Conservation (phyloP, 2,329 filamentous ascomycete genomes). For the Talaromyces sp. region DNA sequence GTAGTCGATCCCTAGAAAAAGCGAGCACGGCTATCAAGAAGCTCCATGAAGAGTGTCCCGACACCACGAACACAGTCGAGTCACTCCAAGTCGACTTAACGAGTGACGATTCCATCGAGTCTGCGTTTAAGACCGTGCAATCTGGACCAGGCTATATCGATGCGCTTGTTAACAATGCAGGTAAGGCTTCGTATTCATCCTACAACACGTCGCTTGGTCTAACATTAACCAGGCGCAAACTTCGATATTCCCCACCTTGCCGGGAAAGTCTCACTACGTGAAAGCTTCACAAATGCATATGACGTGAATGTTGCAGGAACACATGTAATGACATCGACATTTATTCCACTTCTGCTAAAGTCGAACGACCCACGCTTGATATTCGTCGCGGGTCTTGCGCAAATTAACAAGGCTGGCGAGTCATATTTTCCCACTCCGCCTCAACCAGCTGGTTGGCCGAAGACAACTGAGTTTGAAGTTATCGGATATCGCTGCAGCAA, state of each 20-base stretch:
- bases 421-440: conserved; percentile 14
- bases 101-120: conserved; percentile 15
- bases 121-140: conserved; percentile 8
- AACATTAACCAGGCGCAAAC: conserved; percentile 6
- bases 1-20: conserved; percentile 13
- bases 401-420: conserved; percentile 9
- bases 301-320: conserved; percentile 56
- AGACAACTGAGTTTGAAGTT: conserved; percentile 14
- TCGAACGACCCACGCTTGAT: conserved; percentile 49
- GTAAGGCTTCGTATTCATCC: not conserved
- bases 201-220: not conserved
- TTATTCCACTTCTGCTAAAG: conserved; percentile 56
- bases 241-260: conserved; percentile 15
- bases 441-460: conserved; percentile 19
- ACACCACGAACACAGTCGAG: conserved; percentile 9
- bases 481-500: conserved; percentile 38
- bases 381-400: conserved; percentile 19
- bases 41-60: conserved; percentile 1
- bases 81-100: conserved; percentile 10
- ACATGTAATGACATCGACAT: conserved; percentile 50
- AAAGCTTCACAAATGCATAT: conserved; percentile 51
- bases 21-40: conserved; percentile 2
- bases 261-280: conserved; percentile 30
- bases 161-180: conserved; percentile 14
- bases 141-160: conserved; percentile 4